Evolutionary conservation across 129 eudicot species (phyloP).

Genomic region (Pseudognaphalium luteoalbum): DNA sequence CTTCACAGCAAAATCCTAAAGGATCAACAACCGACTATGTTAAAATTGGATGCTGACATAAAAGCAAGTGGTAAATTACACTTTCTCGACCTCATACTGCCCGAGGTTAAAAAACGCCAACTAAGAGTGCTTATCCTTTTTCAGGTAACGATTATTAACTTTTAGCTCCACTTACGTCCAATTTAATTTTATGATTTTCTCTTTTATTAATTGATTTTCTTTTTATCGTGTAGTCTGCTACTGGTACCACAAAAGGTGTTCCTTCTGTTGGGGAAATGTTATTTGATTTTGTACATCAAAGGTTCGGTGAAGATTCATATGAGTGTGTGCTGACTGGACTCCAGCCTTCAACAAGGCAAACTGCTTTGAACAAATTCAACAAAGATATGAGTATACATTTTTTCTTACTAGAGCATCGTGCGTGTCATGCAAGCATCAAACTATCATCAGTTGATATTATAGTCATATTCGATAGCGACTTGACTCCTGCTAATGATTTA

Average conservation of each 20-base stretch:
- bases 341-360: slow-evolving; percentile 48
- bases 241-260: slow-evolving; percentile 41
- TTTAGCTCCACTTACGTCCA: slow-evolving; percentile 15
- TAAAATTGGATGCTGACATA: slow-evolving; percentile 50
- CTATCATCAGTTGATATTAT: slow-evolving; percentile 64
- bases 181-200: not conserved
- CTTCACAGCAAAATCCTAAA: slow-evolving; percentile 46
- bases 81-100: slow-evolving; percentile 65
- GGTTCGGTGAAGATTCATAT: slow-evolving; percentile 68
- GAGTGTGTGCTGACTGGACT: slow-evolving; percentile 52
- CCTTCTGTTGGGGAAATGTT: slow-evolving; percentile 50
- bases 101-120: slow-evolving; percentile 49
- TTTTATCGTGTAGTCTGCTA: slow-evolving; percentile 38
- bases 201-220: not conserved
- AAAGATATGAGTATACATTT: slow-evolving; percentile 50
- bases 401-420: slow-evolving; percentile 61
- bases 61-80: slow-evolving; percentile 83
- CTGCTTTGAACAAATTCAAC: slow-evolving; percentile 61
- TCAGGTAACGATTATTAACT: slow-evolving; percentile 50
- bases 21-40: slow-evolving; percentile 32
- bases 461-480: slow-evolving; percentile 63
- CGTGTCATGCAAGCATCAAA: slow-evolving; percentile 53
- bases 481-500: slow-evolving; percentile 67
- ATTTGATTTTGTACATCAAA: slow-evolving; percentile 50
- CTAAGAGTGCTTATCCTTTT: slow-evolving; percentile 65